Evolutionary conservation across 2,329 filamentous ascomycete genomes (phyloP).

Genomic region (Penicillium sp.): DNA sequence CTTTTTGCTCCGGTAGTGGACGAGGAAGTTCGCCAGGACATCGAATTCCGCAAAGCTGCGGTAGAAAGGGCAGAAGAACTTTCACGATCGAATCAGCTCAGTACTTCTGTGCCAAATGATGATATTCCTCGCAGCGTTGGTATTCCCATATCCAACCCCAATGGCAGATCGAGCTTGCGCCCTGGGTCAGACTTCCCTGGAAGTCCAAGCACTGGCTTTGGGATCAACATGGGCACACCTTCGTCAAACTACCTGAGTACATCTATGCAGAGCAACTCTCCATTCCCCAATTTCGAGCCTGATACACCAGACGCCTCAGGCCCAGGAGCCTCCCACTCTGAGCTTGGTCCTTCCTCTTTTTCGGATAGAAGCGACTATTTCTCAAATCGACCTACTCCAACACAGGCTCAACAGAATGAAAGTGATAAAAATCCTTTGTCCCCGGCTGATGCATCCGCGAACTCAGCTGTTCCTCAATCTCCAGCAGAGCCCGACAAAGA

Average conservation of each 20-base stretch:
- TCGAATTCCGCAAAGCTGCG: constrained; percentile 68
- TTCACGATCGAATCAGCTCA: constrained; percentile 56
- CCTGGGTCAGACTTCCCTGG: constrained; percentile 63
- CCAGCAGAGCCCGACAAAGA: constrained; percentile 61
- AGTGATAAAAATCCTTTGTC: constrained; percentile 54
- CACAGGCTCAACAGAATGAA: constrained; percentile 34
- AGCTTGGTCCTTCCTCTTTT: constrained; percentile 53
- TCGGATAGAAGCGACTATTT: constrained; percentile 77
- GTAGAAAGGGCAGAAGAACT: constrained; percentile 65
- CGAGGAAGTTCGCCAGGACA: constrained; percentile 84
- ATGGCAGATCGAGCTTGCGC: constrained; percentile 58
- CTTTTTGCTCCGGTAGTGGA: constrained; percentile 87
- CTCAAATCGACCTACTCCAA: constrained; percentile 56
- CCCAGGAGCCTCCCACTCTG: constrained; percentile 56
- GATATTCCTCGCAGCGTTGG: constrained; percentile 29
- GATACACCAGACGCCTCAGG: constrained; percentile 36
- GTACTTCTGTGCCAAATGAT: constrained; percentile 64
- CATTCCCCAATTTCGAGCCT: constrained; percentile 28
- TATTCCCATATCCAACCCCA: constrained; percentile 35
- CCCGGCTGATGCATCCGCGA: constrained; percentile 45
- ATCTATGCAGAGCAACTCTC: constrained; percentile 35
- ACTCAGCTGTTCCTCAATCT: constrained; percentile 49
- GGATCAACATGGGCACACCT: constrained; percentile 68
- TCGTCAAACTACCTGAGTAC: constrained; percentile 32
- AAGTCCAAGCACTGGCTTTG: constrained; percentile 69